Conservation (phyloP, 2,329 filamentous ascomycete species). For the Apiospora koreana region DNA sequence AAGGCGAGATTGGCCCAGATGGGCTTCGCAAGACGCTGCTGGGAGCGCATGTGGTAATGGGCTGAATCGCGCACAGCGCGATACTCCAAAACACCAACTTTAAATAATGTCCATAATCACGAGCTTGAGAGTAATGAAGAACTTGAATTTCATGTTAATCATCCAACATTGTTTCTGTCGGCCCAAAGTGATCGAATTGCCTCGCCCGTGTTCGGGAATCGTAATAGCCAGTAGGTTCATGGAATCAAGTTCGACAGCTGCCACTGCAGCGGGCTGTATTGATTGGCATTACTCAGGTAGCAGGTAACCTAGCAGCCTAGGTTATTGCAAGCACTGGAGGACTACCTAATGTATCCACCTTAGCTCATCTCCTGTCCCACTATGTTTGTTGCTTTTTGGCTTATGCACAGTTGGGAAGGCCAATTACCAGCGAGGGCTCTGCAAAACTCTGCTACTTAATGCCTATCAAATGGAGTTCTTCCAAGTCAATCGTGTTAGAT, state of each 20-base stretch:
- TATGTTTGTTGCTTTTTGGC: neutral
- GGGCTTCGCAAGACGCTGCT: conserved; percentile 35
- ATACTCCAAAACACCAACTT: neutral
- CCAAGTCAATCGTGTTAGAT: too few species aligned
- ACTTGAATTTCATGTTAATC: neutral
- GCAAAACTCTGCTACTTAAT: too few species aligned
- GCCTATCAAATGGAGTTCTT: too few species aligned
- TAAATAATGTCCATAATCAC: neutral
- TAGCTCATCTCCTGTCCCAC: too few species aligned
- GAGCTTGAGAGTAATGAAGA: neutral
- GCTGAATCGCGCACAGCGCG: neutral
- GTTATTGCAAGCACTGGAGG: too few species aligned
- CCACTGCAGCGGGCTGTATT: too few species aligned
- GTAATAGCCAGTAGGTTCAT: neutral
- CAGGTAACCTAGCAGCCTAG: too few species aligned
- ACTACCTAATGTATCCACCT: too few species aligned
- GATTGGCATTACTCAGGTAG: neutral
- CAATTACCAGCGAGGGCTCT: too few species aligned
- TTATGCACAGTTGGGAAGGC: neutral
- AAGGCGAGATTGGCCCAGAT: conserved; percentile 36
- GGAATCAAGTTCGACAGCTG: neutral
- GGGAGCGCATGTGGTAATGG: conserved; percentile 41
- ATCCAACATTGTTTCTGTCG: neutral
- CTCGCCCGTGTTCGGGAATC: neutral
- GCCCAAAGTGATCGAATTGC: neutral